These are phyloP conservation scores for Coniochaeta ligniaria DNA, from an alignment of 2,329 filamentous ascomycete species.

Conservation along the genomic window DNA sequence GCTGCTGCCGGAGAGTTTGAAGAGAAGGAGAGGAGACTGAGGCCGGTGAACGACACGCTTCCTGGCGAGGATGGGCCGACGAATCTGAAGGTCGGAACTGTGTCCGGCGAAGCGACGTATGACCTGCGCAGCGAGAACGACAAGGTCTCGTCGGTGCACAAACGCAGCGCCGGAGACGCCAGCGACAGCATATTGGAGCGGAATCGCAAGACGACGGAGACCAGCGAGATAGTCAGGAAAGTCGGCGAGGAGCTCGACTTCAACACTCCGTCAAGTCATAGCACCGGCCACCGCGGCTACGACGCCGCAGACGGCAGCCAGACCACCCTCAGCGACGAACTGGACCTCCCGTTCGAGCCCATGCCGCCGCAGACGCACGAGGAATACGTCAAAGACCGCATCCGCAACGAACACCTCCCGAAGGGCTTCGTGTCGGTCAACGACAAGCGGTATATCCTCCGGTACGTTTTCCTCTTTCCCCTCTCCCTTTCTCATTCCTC, in stretches of 20 bases:
- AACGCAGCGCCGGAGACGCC: not conserved
- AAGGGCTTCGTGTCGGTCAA: constrained; percentile 42
- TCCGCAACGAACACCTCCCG: constrained; percentile 37
- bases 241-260: constrained; percentile 15
- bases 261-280: constrained; percentile 7
- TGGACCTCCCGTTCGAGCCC: constrained; percentile 22
- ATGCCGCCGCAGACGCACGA: constrained; percentile 40
- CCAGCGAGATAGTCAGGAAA: constrained; percentile 12
- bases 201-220: constrained; percentile 7
- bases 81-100: not conserved
- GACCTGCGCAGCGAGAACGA: not conserved
- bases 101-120: not conserved
- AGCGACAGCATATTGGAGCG: not conserved
- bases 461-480: constrained; percentile 34
- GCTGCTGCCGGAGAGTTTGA: not conserved
- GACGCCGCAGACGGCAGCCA: constrained; percentile 4
- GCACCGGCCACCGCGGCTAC: not conserved
- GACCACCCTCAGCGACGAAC: constrained; percentile 9
- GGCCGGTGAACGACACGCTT: constrained; percentile 3
- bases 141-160: not conserved
- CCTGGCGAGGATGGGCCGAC: not conserved
- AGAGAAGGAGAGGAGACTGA: not conserved
- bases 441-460: constrained; percentile 49
- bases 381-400: constrained; percentile 41
- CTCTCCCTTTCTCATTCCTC: no score